Evolutionary conservation across 2,329 filamentous ascomycete genomes (phyloP), one percentile per base, ranked within the genome.

Genomic region (Ascochyta koolunga): DNA sequence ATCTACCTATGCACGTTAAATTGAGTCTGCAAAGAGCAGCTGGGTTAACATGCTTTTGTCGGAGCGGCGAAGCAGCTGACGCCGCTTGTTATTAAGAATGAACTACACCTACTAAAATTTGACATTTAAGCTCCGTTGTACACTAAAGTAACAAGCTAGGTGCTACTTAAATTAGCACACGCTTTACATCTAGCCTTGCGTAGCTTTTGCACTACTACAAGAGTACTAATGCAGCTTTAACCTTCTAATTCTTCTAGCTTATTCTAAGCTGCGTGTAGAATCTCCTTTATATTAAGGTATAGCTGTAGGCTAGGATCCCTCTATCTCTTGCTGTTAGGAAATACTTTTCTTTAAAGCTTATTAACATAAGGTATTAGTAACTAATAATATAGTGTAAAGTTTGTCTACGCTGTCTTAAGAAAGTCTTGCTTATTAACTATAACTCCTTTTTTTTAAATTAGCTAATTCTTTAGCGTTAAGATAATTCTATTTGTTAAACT

Each of bases 401-500:
- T 51, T 9, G 69, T 57, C 13, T 60, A 50, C 21, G 64, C 44
- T 24, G 15, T 60, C 69, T 24, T 54, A 64, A 48, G 67, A 42
- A 59, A 78, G 78, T 50, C 69, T 54, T 27, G 46, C 41, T 50
- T 24, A 18, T 72, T 10, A 19, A 19, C 35, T 10, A 37, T 13
- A 40, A 29, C n/a, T 8, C 48, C 46, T 39, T 46, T 36, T n/a
- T 35, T 61, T 59, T 5, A 31, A 3, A 10, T 27, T 13, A 18
- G 58, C 54, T 31, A 60, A 29, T 31, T 60, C 24, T 45, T 27
- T 21, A 8, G 24, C 48, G 35, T 36, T 31, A 15, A 31, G 32
- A 40, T 58, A 77, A 59, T 78, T 78, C 76, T 72, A 79, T 8
- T 59, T 50, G 1, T 77, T 68, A 52, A 73, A 78, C 27, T 53